Evolutionary conservation across 257 asterid genomes (phyloP), one percentile per base, ranked within the genome.

Genomic region (Thymus mandschuricus): DNA sequence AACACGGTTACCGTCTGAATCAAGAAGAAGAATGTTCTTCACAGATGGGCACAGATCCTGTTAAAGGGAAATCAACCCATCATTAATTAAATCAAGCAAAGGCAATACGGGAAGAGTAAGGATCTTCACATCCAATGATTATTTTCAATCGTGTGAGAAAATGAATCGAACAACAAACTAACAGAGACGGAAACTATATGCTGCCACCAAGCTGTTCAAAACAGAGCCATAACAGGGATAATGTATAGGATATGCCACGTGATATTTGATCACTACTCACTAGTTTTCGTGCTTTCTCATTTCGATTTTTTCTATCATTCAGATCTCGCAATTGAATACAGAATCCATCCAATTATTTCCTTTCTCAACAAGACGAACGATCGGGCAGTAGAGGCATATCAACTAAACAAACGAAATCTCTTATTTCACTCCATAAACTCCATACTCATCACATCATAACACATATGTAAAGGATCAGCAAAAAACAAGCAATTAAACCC

Each of bases 1-100:
- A 44, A 88, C 75, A 21, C 96, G 96, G 59, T 83, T 87, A 62
- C 97, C 96, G 68, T 91, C 96, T 10, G 94, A 84, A 79, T 91
- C 97, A 63, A 91, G 88, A 72, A 91, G 88, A 40, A 91, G 94
- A 61, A 91, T 80, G 80, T 78, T 86, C 88, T 87, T 91, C 40
- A 86, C 83, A 67, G 81, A 72, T 71, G 97, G 97, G 82, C 87
- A 80, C 9, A 72, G 55, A 15, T 88, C 96, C 97, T 90, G 79
- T 73, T 51, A 38, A 45, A 79, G 46, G 63, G 77, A 68, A 52
- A 31, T 73, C 71, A 77, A 50, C 54, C 44, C n/a, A n/a, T n/a
- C 34, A 46, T 50, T 54, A 58, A 59, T 44, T 35, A 51, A 30
- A 60, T 64, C 45, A 40, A 51, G 63, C 34, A n/a, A 45, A 33